Evolutionary conservation across 441 rosid genomes (phyloP), one percentile per base, ranked within the genome.

Genomic region (Sinapis alba): DNA sequence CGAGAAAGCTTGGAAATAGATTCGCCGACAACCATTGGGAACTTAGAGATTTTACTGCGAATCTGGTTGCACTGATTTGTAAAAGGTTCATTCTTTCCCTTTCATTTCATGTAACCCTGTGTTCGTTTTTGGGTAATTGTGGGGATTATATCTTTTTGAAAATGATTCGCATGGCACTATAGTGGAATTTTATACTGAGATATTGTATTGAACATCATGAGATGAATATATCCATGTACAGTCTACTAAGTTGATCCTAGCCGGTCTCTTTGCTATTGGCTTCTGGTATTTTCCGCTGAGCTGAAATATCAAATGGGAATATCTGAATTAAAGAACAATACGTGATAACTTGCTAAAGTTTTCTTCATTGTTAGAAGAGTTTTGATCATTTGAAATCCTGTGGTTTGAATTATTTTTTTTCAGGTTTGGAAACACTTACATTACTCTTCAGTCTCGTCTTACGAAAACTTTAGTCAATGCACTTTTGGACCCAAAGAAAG

Each of bases 1-100:
- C 98, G n/a, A 95, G 85, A 81, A 85, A 89, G 87, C 83, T 95
- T 80, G 99, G 99, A 72, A 91, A 85, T 86, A 89, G 93, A 83
- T 79, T 88, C 77, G 81, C 93, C 3, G 98, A 92, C 85, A 90
- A 95, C 84, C 98, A 95, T 79, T 95, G 99, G 99, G 96, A 92
- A 66, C 96, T 95, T 58, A 85, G 99, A 83, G 92, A 91, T 83
- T 95, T 88, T 80, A 82, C 97, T 0, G 93, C 98, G 36, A 89
- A 83, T 64, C 73, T 95, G 65, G 93, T 89, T 82, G 91, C 98
- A 67, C 65, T 85, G 30, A 93, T 92, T 79, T 95, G 98, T 86
- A 93, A 89, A 90, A 90, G 93, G 99, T 93, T 74, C 80, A 65
- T 82, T 83, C 59, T 79, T 76, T 63, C 13, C 70, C 80, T 71